Base-by-base conservation (phyloP, 176 grass and related monocot species). In the Paspalum vaginatum region DNA sequence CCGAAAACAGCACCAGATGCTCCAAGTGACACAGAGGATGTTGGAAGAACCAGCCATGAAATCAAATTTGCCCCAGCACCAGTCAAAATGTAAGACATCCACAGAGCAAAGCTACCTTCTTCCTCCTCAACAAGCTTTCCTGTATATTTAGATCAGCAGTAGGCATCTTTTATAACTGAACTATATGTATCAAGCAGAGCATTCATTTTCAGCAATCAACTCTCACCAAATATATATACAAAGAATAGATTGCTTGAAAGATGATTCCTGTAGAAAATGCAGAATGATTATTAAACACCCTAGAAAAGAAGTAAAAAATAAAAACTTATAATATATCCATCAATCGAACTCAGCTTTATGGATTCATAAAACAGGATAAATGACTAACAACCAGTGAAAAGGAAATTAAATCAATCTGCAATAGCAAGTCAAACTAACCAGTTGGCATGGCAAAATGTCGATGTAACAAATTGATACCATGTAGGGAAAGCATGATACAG, bases 171-270 rank as follows among this genome's bases (percentile, higher is more conserved):
- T 65, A 73, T 65, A 73, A 80, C 40, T 18, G 25, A 76, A 81
- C 50, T 57, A 72, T 72, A 78, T 84, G 45, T 52, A 81, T 67
- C 61, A 83, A 64, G 18, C 44, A 70, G 24, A 16, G 11, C 17
- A 89, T 82, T 88, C 44, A 13, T 62, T 66, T 55, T 79, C 56
- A 81, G 70, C 17, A 92, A 90, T 68, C 52, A 87, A 72, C 17
- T 84, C 95, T 94, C 86, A 99, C 96, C 96, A 91, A 99, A 99
- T 65, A 99, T 99, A 77, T 99, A 99, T 47, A 99, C 84, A 85
- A 99, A 99, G 85, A 99, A 99, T 49, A 99, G 79, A 83, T 99
- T 99, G 85, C 92, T 99, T 62, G 96, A 99, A 75, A 99, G 92
- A 79, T 99, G 96, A 22, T 99, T 92, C 96, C 92, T 99, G 90